phyloP scores from a whole-genome alignment of 352 stramenopile species.

The Pythium sukuiense region DNA sequence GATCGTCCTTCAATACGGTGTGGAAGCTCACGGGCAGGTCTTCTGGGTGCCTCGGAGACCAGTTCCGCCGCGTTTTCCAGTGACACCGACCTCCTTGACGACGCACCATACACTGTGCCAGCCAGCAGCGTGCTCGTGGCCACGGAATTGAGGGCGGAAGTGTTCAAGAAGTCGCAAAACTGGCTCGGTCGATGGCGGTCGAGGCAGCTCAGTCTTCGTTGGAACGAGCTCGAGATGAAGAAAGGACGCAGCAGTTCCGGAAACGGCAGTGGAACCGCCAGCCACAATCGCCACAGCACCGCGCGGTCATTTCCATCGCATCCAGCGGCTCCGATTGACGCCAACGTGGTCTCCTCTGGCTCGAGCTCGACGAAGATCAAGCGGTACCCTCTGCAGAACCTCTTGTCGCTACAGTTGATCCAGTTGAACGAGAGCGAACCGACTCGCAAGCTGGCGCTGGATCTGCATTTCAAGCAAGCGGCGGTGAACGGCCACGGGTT shows the following conservation, averaged over 20 bases:
- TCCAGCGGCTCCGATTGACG: background rate
- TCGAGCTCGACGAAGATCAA: constrained; percentile 24
- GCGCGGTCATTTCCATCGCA: constrained; percentile 18
- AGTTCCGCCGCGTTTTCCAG: background rate
- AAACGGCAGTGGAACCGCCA: background rate
- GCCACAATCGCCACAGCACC: constrained; percentile 8
- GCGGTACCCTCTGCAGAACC: constrained; percentile 42
- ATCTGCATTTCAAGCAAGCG: constrained; percentile 54
- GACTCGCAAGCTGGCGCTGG: constrained; percentile 44
- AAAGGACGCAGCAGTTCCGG: constrained; percentile 27
- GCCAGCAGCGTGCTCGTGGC: constrained; percentile 31
- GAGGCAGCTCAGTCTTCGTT: constrained; percentile 47
- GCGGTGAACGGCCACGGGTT: constrained; percentile 30
- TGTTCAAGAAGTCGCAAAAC: constrained; percentile 67
- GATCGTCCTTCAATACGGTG: background rate
- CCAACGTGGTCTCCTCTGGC: background rate
- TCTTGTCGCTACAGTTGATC: constrained; percentile 53
- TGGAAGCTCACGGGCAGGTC: constrained; percentile 3
- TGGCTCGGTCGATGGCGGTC: constrained; percentile 64
- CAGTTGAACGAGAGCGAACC: constrained; percentile 51
- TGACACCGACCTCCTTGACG: background rate
- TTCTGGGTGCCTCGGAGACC: constrained; percentile 6
- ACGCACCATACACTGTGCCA: constrained; percentile 17
- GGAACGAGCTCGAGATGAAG: constrained; percentile 56
- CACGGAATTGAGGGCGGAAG: constrained; percentile 45